Conservation (phyloP, 2,329 filamentous ascomycete genomes). For the Graphiopsis chlorocephala region DNA sequence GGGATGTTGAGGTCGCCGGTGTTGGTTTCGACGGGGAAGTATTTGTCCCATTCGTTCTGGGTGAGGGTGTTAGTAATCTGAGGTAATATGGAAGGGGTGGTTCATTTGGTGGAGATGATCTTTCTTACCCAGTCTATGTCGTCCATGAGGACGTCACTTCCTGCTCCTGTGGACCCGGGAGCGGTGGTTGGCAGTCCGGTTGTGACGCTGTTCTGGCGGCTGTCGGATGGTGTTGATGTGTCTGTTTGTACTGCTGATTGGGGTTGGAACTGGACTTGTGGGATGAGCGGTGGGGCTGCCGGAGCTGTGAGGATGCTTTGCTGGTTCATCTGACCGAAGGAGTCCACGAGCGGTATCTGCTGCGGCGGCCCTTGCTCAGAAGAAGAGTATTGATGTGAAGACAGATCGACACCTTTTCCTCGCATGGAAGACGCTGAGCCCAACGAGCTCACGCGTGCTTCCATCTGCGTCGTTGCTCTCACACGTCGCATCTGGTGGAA, state of each 20-base stretch:
- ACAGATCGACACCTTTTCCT: not conserved
- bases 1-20: slow-evolving; percentile 34
- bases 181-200: not conserved
- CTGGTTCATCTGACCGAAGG: slow-evolving; percentile 13
- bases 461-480: slow-evolving; percentile 31
- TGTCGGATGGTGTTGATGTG: slow-evolving; percentile 21
- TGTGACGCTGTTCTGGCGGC: slow-evolving; percentile 22
- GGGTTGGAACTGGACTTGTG: slow-evolving; percentile 28
- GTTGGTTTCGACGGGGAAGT: slow-evolving; percentile 40
- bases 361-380: not conserved
- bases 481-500: slow-evolving; percentile 59
- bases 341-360: slow-evolving; percentile 6
- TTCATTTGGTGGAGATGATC: not conserved
- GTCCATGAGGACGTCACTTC: slow-evolving; percentile 40
- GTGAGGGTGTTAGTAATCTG: not conserved
- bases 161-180: slow-evolving; percentile 15
- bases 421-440: slow-evolving; percentile 14
- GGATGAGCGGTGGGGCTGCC: slow-evolving; percentile 12
- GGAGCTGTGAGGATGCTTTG: slow-evolving; percentile 12
- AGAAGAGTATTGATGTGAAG: not conserved
- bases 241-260: slow-evolving; percentile 22
- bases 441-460: slow-evolving; percentile 25
- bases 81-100: not conserved
- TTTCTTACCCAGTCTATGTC: slow-evolving; percentile 65
- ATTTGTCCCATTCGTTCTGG: slow-evolving; percentile 47